Evolutionary conservation across 495 filamentous ascomycete species (phyloP), one percentile per base, ranked within the genome.

Genomic region (Mytilinidion resinicola): DNA sequence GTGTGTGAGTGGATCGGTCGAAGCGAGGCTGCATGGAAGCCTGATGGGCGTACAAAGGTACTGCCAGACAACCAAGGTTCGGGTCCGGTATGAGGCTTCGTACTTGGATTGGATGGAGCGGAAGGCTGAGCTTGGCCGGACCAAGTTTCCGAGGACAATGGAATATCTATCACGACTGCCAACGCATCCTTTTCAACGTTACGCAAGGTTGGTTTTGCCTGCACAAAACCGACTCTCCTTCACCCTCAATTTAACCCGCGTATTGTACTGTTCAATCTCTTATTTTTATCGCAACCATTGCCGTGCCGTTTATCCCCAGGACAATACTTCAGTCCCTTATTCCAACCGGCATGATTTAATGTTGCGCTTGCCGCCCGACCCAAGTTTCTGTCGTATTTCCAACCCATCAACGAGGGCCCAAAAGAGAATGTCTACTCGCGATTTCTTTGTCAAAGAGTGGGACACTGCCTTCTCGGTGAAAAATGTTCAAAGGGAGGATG

Each of bases 391-490:
- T 2, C 9, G 39, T 4, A 17, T 14, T 42, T 8, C 12, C 39
- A 3, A 42, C 4, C 56, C 17, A 51, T 34, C n/a, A 58, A 58
- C 9, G 34, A 52, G 20, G 17, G 38, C 49, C 37, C 50, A 55
- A 30, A 1, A 17, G 17, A 41, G 39, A n/a, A n/a, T 49, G 11
- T 38, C 25, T n/a, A 36, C 57, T 37, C 37, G 21, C 36, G 19
- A 15, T 33, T 47, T 21, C 8, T 17, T 14, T 42, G 39, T 8
- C 17, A 42, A 42, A 17, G 39, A 42, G 39, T 42, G 39, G 39
- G 3, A 2, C 39, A 12, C 39, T 14, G 39, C 17, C 4, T 42
- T 42, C 39, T 42, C 17, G 17, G 9, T 8, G 39, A 17, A 9
- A 4, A 12, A 1, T 14, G 9, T 14, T 42, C 17, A 14, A 12